phyloP scores from a whole-genome alignment of 768 basidiomycete species.

The Termitomyces sp. region DNA sequence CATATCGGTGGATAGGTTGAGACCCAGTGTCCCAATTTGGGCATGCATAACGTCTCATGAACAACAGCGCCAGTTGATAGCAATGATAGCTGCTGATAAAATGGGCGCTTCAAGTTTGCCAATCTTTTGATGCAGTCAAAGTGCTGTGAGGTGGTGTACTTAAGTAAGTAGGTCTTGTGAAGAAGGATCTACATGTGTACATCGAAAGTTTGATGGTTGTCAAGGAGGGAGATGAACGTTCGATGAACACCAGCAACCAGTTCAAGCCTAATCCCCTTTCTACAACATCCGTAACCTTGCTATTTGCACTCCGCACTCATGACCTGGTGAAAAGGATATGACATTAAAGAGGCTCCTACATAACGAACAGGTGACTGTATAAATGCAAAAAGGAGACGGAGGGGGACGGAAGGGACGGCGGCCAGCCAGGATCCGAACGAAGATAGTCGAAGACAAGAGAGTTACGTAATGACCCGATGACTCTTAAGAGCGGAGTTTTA shows the following conservation, averaged over 20 bases:
- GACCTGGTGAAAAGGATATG: background rate
- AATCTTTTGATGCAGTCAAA: background rate
- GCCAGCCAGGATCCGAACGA: constrained; percentile 12
- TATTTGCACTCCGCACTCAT: background rate
- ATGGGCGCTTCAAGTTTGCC: constrained; percentile 1
- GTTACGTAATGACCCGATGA: constrained; percentile 42
- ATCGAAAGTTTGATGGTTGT: background rate
- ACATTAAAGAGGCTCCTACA: background rate
- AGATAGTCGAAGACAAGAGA: constrained; percentile 28
- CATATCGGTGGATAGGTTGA: no score
- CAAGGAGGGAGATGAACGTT: background rate
- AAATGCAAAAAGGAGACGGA: background rate
- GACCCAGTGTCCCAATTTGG: background rate
- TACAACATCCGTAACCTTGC: background rate
- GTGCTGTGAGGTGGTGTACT: background rate
- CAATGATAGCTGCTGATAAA: constrained; percentile 11
- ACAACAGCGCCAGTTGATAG: constrained; percentile 1
- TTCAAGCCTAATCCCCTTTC: background rate
- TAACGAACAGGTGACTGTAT: background rate
- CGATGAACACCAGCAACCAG: background rate
- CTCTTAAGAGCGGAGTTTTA: constrained; percentile 42
- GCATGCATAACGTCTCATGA: background rate
- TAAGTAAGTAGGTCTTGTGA: background rate
- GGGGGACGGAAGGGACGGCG: background rate
- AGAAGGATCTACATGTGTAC: background rate